Conservation (phyloP, 2,329 filamentous ascomycete genomes). For the Exophiala calicioides region DNA sequence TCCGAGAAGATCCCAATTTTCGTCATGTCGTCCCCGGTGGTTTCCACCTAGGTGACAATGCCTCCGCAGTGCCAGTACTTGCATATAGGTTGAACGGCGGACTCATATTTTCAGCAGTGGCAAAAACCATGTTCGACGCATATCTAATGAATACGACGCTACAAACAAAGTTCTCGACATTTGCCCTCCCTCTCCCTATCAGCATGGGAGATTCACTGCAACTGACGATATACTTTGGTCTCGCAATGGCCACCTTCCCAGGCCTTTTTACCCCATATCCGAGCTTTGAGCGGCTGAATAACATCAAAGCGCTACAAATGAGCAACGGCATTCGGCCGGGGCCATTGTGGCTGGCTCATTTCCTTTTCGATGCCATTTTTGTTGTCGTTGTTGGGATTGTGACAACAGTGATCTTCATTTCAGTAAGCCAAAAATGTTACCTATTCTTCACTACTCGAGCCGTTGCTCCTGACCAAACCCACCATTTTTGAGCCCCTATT, state of each 20-base stretch:
- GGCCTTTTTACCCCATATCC: slow-evolving; percentile 73
- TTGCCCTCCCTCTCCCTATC: slow-evolving; percentile 71
- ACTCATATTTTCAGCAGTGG: slow-evolving; percentile 52
- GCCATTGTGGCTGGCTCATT: slow-evolving; percentile 25
- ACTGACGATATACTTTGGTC: slow-evolving; percentile 76
- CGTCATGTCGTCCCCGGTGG: slow-evolving; percentile 71
- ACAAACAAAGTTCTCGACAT: slow-evolving; percentile 67
- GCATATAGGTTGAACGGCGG: slow-evolving; percentile 65
- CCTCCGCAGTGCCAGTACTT: slow-evolving; percentile 68
- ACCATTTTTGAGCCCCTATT: not conserved
- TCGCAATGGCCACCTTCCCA: slow-evolving; percentile 74
- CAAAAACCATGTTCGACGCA: slow-evolving; percentile 65
- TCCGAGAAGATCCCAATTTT: slow-evolving; percentile 63
- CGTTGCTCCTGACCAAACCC: no score
- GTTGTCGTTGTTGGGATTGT: slow-evolving; percentile 17
- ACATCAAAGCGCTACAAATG: slow-evolving; percentile 23
- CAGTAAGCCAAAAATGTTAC: no score
- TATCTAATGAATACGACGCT: slow-evolving; percentile 68
- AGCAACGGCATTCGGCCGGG: slow-evolving; percentile 22
- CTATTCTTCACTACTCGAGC: no score
- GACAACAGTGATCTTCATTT: slow-evolving; percentile 9
- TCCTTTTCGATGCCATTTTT: slow-evolving; percentile 24
- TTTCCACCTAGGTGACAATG: slow-evolving; percentile 68
- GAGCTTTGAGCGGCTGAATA: slow-evolving; percentile 10
- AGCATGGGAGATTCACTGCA: slow-evolving; percentile 71